Base-by-base conservation (phyloP, 805 yeast genomes). In the Zygoascus flipseniorum region DNA sequence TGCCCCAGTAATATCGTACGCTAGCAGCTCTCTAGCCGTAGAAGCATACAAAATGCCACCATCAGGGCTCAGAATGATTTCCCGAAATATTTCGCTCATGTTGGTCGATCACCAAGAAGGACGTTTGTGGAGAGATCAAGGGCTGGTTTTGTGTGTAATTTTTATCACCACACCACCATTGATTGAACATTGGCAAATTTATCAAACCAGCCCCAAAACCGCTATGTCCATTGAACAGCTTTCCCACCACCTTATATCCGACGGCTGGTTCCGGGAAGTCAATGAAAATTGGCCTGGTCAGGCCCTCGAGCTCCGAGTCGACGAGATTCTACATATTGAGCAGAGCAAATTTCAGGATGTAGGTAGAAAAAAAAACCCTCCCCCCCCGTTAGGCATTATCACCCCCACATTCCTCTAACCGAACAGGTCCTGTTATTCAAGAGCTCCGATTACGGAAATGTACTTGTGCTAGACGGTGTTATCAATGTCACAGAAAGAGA, bases 221-320 rank as follows among this genome's bases (percentile, higher is more conserved):
- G 20, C n/a, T 9, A 47, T 47, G 50, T 31, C 50, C 20, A 10
- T 5, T 35, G 8, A 35, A 10, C 16, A 23, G 19, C 32, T 52
- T 5, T 23, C 53, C 10, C 60, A 57, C 44, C 55, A 55, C 16
- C 14, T 53, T 1, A 50, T 57, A 13, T 42, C 35, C 45, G 89
- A 93, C 72, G 97, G 97, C 66, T 92, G 99, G 99, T 92, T 92
- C 75, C 83, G 92, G 65, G 99, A 92, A 72, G 77, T 86, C 69
- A 86, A 96, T 61, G 88, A 90, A 71, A 87, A 95, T 68, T 92
- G 97, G 95, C 98, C 99, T 31, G 99, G 99, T 60, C 96, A 90
- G 78, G 98, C 97, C 62, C 84, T 93, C 93, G 80, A 89, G 51
- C 77, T 92, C 62, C 80, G 83, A 59, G 98, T 92, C 54, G 89